Conservation (phyloP, 352 stramenopile species). For the Pythium brachiatum region DNA sequence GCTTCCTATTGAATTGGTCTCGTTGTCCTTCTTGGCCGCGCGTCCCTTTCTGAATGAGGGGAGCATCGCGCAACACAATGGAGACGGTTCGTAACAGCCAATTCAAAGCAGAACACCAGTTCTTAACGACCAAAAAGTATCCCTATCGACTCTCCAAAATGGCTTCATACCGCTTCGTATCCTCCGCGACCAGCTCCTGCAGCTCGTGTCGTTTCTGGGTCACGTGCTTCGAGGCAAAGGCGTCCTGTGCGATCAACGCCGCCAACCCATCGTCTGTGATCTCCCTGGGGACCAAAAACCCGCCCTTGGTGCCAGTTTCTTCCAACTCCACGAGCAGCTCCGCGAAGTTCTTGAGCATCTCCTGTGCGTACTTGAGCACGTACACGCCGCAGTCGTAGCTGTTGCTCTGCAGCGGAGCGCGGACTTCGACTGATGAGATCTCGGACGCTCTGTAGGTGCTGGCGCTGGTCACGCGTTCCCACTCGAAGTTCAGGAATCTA, state of each 20-base stretch:
- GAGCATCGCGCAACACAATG: neutral
- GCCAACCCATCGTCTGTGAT: conserved; percentile 14
- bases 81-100: too few relatives aligned
- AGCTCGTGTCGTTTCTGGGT: conserved; percentile 21
- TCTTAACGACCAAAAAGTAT: neutral
- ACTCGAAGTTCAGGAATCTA: conserved; percentile 30
- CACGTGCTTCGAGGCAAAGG: conserved; percentile 13
- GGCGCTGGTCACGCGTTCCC: conserved; percentile 53
- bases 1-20: neutral
- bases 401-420: conserved; percentile 17
- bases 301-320: neutral
- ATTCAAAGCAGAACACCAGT: neutral
- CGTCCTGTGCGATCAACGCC: conserved; percentile 16
- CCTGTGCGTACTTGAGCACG: conserved; percentile 28
- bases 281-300: conserved; percentile 7
- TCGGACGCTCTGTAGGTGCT: conserved; percentile 45
- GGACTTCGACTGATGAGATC: conserved; percentile 9
- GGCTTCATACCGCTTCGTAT: conserved; percentile 23
- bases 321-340: neutral
- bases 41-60: conserved; percentile 15
- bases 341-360: conserved; percentile 22
- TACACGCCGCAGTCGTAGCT: conserved; percentile 26
- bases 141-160: conserved; percentile 19
- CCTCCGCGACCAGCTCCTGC: conserved; percentile 15
- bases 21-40: conserved; percentile 7